Base-by-base conservation (phyloP, 75 land plant species). In the Pinus taeda region DNA sequence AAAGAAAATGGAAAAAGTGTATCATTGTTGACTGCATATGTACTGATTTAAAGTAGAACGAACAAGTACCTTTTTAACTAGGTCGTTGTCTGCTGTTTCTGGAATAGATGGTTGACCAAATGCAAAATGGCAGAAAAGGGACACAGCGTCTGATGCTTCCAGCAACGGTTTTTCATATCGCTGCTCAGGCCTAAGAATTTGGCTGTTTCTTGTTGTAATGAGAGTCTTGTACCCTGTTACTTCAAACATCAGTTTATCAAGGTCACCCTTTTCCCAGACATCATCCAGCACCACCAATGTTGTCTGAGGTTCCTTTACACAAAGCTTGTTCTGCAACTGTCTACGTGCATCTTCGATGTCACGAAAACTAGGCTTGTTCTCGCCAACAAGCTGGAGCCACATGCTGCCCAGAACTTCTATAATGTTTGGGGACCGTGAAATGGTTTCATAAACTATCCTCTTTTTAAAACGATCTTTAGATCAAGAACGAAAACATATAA, bases 371-470 rank as follows among this genome's bases (percentile, higher is more conserved):
- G 71, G 71, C 36, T 33, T 67, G 6, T 18, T 1, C n/a, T 9
- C 21, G 6, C 45, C 45, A 67, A 67, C 39, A 17, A 67, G 55
- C 33, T 75, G 72, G 60, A 55, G 65, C 85, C 78, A 90, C 59
- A 90, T 76, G 77, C 56, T 74, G 45, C 37, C 71, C 13, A 67
- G 36, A 67, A 18, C 12, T 18, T 2, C 71, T 42, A 36, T 36
- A 45, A 67, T 39, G 59, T 85, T 77, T 15, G 92, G 87, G 33
- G 89, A 87, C 60, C 87, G 83, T n/a, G 92, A 90, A 14, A 90
- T 87, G 2, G 92, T 90, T 53, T 81, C 74, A 53, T 87, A 90
- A 64, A 85, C 62, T 30, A 90, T 83, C 56, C 85, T 78, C 13
- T 83, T 62, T 5, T 81, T 74, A 36, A 85, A 90, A 74, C 75